phyloP scores from a whole-genome alignment of 768 basidiomycete species.

The Xanthoconium stramineum region DNA sequence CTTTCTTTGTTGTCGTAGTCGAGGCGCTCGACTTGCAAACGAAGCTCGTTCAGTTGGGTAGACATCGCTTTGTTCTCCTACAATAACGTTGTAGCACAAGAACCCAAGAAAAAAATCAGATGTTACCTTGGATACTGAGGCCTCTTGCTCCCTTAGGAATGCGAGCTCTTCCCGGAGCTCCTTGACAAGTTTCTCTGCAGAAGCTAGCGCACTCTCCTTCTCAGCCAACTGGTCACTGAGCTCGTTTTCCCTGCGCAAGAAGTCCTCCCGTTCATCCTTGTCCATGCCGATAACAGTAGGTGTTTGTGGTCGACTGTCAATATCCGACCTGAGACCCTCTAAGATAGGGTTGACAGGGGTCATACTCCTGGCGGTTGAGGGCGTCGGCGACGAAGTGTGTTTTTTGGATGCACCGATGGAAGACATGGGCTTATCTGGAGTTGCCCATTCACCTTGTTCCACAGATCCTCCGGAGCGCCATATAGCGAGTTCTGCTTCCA shows the following conservation, averaged over 20 bases:
- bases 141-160: slow-evolving; percentile 90
- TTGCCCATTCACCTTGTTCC: slow-evolving; percentile 79
- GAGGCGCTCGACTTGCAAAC: slow-evolving; percentile 85
- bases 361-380: slow-evolving; percentile 63
- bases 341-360: slow-evolving; percentile 75
- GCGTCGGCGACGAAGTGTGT: slow-evolving; percentile 55
- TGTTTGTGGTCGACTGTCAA: slow-evolving; percentile 87
- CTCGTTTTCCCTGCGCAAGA: slow-evolving; percentile 94
- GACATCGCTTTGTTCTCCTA: slow-evolving; percentile 96
- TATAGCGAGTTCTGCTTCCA: slow-evolving; percentile 86
- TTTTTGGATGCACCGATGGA: slow-evolving; percentile 45
- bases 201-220: slow-evolving; percentile 75
- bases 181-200: slow-evolving; percentile 82
- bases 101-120: slow-evolving; percentile 1
- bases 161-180: slow-evolving; percentile 87
- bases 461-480: slow-evolving; percentile 90
- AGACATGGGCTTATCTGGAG: slow-evolving; percentile 53
- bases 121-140: slow-evolving; percentile 67
- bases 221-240: slow-evolving; percentile 90
- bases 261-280: slow-evolving; percentile 97
- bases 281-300: slow-evolving; percentile 86
- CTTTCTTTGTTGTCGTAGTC: slow-evolving; percentile 97
- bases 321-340: slow-evolving; percentile 66
- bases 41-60: slow-evolving; percentile 87
- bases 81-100: slow-evolving; percentile 9